Evolutionary conservation across 2,329 filamentous ascomycete species (phyloP), one percentile per base, ranked within the genome.

Genomic region (Alternaria metachromatica): DNA sequence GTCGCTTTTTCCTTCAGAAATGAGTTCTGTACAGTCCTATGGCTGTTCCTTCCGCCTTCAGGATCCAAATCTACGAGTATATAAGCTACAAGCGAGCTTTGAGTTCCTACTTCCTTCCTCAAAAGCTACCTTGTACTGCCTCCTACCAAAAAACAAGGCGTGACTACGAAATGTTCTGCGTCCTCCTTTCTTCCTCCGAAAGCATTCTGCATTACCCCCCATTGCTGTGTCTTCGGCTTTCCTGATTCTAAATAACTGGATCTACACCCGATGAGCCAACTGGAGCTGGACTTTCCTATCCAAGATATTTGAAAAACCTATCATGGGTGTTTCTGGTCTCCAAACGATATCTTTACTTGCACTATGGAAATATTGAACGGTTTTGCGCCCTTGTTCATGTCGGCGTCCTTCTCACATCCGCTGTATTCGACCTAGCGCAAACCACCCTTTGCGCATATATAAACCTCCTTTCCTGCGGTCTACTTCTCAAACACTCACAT

Each of bases 341-440:
- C 9, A 11, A 41, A 41, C 2, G 33, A 0, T 41, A 41, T 0
- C 1, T 41, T 0, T n/a, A 41, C 0, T n/a, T n/a, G 2, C 33
- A 15, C 4, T 9, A 37, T 37, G 33, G 33, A 37, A 37, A 37
- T 8, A n/a, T 2, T 5, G 15, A 37, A 10, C 0, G 2, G 8
- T n/a, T 0, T 1, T n/a, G 2, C 0, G 15, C 4, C 4, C 15
- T 3, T 0, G 33, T 1, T 5, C 2, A 41, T 41, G n/a, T 41
- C 37, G 1, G 37, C 8, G 5, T 11, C 37, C n/a, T 41, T 3
- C 37, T 18, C n/a, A 18, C 15, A 0, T 2, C 37, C n/a, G 1
- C n/a, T 41, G 5, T 41, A 18, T 18, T 11, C 9, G n/a, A 18
- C 37, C 37, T 41, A 41, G 37, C 37, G 37, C n/a, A 6, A n/a